Conservation (phyloP, 176 grass and related monocot genomes). For the Eleusine coracana region DNA sequence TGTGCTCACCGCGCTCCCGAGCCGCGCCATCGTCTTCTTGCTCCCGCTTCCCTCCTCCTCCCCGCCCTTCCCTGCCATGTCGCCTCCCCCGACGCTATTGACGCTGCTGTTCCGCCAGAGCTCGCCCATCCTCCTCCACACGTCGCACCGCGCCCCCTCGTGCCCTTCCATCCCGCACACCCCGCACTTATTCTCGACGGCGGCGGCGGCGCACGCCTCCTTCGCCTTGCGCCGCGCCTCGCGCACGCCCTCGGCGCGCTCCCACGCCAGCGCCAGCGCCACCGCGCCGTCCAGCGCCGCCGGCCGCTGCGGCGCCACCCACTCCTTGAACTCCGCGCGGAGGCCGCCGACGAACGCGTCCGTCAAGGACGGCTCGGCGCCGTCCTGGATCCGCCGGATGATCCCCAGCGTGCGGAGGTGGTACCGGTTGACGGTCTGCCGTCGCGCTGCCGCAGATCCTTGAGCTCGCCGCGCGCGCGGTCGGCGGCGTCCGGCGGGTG, state of each 20-base stretch:
- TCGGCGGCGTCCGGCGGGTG: conserved; percentile 43
- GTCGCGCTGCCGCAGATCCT: conserved; percentile 44
- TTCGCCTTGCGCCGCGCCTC: conserved; percentile 48
- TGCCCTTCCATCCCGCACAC: conserved; percentile 46
- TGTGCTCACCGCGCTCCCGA: conserved; percentile 49
- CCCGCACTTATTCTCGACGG: conserved; percentile 15
- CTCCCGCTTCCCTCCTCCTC: conserved; percentile 36
- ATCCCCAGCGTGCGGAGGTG: conserved; percentile 61
- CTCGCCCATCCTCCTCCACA: conserved; percentile 49
- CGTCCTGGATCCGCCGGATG: conserved; percentile 45
- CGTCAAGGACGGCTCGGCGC: conserved; percentile 40
- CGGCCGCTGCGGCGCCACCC: conserved; percentile 50
- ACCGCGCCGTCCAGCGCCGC: conserved; percentile 47
- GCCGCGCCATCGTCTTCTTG: conserved; percentile 5
- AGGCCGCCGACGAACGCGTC: conserved; percentile 61
- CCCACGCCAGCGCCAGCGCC: conserved; percentile 68
- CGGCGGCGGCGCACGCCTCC: not conserved
- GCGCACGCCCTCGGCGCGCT: conserved; percentile 49
- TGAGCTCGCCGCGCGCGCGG: conserved; percentile 51
- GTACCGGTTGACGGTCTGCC: conserved; percentile 52
- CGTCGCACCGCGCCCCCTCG: conserved; percentile 46
- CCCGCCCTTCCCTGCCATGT: not conserved
- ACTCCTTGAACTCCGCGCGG: conserved; percentile 51
- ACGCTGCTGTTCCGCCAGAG: conserved; percentile 38
- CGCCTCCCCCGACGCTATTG: not conserved